These are phyloP conservation scores for Elaphomyces granulatus DNA, from an alignment of 495 filamentous ascomycete species.

Conservation along the genomic window DNA sequence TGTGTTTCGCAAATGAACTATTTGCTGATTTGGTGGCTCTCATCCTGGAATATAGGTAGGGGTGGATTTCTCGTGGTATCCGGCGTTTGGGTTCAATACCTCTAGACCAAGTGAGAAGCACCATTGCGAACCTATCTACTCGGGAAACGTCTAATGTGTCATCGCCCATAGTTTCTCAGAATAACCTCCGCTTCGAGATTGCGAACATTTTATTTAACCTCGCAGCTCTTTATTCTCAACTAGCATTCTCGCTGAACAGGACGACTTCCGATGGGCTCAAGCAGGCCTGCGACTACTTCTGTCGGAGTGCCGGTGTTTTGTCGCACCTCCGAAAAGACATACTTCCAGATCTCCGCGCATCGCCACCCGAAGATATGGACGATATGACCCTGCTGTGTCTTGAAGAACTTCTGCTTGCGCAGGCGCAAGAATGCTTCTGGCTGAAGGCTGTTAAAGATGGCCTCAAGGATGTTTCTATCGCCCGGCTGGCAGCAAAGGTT, in stretches of 20 bases:
- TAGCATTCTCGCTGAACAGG: slow-evolving; percentile 69
- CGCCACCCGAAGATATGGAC: slow-evolving; percentile 94
- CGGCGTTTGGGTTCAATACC: slow-evolving; percentile 80
- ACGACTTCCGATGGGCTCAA: slow-evolving; percentile 74
- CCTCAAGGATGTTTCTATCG: slow-evolving; percentile 80
- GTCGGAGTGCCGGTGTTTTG: slow-evolving; percentile 74
- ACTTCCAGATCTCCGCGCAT: slow-evolving; percentile 70
- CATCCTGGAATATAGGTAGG: slow-evolving; percentile 49
- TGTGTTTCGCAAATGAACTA: too few relatives aligned
- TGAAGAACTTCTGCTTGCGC: slow-evolving; percentile 70
- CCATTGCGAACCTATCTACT: neutral
- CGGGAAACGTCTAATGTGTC: too few relatives aligned
- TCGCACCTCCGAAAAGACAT: slow-evolving; percentile 63
- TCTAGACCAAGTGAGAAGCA: slow-evolving; percentile 44
- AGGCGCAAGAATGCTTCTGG: slow-evolving; percentile 97
- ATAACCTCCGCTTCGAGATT: slow-evolving; percentile 90
- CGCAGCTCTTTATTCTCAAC: slow-evolving; percentile 81
- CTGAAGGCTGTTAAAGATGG: slow-evolving; percentile 91
- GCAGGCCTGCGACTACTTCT: slow-evolving; percentile 81
- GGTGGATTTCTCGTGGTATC: slow-evolving; percentile 91
- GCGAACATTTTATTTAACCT: slow-evolving; percentile 90
- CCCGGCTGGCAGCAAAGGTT: slow-evolving; percentile 80
- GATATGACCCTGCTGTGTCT: slow-evolving; percentile 69
- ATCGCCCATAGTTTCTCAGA: slow-evolving; percentile 61
- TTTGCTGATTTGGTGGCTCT: neutral